Conservation (phyloP, 257 asterid species). For the Solanum clarkiae region DNA sequence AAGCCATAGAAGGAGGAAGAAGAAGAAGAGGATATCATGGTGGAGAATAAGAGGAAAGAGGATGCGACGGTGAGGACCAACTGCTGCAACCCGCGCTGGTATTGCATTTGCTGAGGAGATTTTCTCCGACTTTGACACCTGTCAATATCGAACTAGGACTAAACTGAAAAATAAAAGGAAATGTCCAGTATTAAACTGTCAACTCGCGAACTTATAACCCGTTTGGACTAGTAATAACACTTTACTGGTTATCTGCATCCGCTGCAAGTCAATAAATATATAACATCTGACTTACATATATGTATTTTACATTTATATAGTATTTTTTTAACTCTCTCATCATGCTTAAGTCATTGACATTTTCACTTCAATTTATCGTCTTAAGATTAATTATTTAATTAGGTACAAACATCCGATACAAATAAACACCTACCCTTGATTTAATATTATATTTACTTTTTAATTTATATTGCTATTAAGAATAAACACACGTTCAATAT, state of each 20-base stretch:
- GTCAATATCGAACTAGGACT: conserved; percentile 17
- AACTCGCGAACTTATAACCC: background rate
- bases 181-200: background rate
- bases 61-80: background rate
- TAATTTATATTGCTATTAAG: background rate
- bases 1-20: conserved; percentile 21
- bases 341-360: background rate
- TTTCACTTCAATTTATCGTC: background rate
- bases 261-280: too few species aligned
- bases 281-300: too few species aligned
- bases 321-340: too few species aligned
- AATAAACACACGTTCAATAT: background rate
- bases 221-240: background rate
- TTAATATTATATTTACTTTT: background rate
- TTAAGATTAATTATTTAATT: background rate
- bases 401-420: background rate
- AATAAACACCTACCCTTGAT: background rate
- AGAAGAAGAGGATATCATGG: too few species aligned
- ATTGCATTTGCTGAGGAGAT: background rate
- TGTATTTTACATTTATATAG: too few species aligned
- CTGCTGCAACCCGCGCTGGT: background rate
- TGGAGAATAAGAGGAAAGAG: background rate
- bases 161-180: too few species aligned
- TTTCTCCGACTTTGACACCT: conserved; percentile 25
- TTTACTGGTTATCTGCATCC: too few species aligned